Evolutionary conservation across 2,329 filamentous ascomycete species (phyloP).

Genomic region (Xylaria digitata): DNA sequence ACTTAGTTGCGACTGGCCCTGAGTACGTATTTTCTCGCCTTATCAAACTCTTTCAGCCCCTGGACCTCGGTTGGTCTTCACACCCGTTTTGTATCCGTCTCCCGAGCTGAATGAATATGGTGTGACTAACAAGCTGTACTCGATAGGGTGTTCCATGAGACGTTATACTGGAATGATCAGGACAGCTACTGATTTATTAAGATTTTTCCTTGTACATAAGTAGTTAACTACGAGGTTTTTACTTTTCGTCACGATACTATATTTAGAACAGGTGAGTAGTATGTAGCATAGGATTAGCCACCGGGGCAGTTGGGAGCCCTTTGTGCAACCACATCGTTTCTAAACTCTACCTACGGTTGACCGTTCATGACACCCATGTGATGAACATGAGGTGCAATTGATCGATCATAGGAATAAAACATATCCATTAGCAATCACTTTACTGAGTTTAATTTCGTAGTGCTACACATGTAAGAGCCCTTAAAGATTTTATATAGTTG

Average conservation of each 20-base stretch:
- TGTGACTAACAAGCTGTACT: slow-evolving; percentile 15
- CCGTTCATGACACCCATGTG: neutral
- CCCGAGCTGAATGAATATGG: neutral
- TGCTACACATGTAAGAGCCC: no score
- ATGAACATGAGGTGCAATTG: neutral
- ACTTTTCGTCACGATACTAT: no score
- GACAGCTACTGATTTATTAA: slow-evolving; percentile 52
- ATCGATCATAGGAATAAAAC: neutral
- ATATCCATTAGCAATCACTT: no score
- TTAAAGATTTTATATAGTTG: no score
- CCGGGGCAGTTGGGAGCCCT: no score
- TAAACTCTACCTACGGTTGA: no score
- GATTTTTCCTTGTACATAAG: neutral
- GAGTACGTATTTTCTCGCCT: slow-evolving; percentile 55
- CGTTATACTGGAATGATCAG: slow-evolving; percentile 65
- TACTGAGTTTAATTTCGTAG: no score
- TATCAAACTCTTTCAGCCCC: neutral
- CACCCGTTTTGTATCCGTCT: neutral
- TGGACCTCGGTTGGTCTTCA: neutral
- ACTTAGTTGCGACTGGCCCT: slow-evolving; percentile 64
- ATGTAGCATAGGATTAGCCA: neutral
- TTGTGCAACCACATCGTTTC: no score
- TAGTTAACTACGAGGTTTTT: neutral
- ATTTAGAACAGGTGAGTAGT: no score
- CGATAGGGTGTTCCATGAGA: slow-evolving; percentile 55